Percentiles rank a stretch among this genome's conserved stretches.
Evolutionary conservation across 2,329 filamentous ascomycete genomes (phyloP).

Genomic region (Colletotrichum endophyticum): DNA sequence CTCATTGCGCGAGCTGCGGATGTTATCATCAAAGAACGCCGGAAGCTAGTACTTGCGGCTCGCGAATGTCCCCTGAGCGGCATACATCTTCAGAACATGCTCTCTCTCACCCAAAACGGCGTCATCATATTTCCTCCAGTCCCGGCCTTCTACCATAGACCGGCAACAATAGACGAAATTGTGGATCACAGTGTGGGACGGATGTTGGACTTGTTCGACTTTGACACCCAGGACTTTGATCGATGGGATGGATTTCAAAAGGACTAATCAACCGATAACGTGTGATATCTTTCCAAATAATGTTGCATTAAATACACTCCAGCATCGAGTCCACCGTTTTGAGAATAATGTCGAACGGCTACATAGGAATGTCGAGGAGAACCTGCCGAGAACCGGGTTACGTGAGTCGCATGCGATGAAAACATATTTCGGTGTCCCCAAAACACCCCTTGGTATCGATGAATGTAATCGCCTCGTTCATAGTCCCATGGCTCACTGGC

Average conservation of each 20-base stretch:
- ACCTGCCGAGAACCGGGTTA: background rate
- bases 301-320: background rate
- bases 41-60: slow-evolving; percentile 42
- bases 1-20: slow-evolving; percentile 50
- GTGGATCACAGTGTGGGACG: slow-evolving; percentile 50
- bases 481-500: background rate
- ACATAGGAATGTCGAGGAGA: background rate
- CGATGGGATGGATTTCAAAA: slow-evolving; percentile 36
- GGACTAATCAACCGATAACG: background rate
- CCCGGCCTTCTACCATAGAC: slow-evolving; percentile 46
- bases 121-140: slow-evolving; percentile 50
- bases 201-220: slow-evolving; percentile 48
- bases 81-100: slow-evolving; percentile 53
- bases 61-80: slow-evolving; percentile 51
- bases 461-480: background rate
- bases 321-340: background rate
- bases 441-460: background rate
- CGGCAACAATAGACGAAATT: slow-evolving; percentile 42
- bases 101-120: slow-evolving; percentile 37
- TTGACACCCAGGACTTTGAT: slow-evolving; percentile 45
- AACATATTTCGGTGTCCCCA: background rate
- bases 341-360: background rate
- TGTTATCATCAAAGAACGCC: slow-evolving; percentile 49
- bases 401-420: background rate
- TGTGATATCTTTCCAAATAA: background rate